Conservation (phyloP, 169 alveolate genomes). For the Plasmodium vinckei region DNA sequence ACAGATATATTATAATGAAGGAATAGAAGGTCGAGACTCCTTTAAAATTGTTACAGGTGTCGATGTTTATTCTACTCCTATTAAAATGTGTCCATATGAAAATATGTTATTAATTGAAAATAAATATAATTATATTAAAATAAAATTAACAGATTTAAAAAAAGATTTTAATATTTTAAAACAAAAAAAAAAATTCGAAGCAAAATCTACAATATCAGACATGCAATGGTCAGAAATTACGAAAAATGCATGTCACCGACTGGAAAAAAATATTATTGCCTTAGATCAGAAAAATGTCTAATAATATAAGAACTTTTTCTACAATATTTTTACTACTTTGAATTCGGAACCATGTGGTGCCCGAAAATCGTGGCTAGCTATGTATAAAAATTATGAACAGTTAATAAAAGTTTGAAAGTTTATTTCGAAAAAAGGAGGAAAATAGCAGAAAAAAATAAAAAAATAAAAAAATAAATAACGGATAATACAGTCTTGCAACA, state of each 20-base stretch:
- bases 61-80: constrained; percentile 50
- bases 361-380: too few species aligned
- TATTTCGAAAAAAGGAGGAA: too few species aligned
- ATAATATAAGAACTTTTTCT: background rate
- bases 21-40: constrained; percentile 41
- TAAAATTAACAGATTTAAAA: constrained; percentile 44
- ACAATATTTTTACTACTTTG: too few species aligned
- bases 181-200: constrained; percentile 15
- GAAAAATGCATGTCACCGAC: constrained; percentile 36
- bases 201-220: constrained; percentile 15
- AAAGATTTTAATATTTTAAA: constrained; percentile 51
- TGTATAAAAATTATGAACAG: too few species aligned
- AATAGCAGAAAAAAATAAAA: too few species aligned
- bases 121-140: constrained; percentile 51
- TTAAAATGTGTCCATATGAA: constrained; percentile 47
- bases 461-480: too few species aligned
- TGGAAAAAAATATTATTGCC: constrained; percentile 30
- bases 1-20: constrained; percentile 59
- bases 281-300: constrained; percentile 9
- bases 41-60: constrained; percentile 41
- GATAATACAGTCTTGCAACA: too few species aligned
- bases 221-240: constrained; percentile 62
- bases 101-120: constrained; percentile 34
- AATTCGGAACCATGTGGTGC: too few species aligned
- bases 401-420: too few species aligned